A percentile compares a stretch with the other conserved stretches of the same genome.
Conservation (phyloP, 495 filamentous ascomycete species). For the Aspergillus homomorphus region DNA sequence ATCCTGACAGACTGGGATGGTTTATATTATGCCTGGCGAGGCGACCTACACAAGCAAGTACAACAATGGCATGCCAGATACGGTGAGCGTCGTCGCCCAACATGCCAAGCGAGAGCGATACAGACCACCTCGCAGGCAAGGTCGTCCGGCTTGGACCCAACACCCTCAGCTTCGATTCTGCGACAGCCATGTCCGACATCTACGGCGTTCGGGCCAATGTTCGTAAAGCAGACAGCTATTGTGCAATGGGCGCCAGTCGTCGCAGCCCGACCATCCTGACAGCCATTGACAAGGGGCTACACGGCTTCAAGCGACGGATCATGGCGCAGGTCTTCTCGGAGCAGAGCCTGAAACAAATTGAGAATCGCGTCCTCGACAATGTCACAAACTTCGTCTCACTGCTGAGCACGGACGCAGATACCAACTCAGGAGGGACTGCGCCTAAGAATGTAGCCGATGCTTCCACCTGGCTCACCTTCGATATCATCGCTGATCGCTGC, state of each 20-base stretch:
- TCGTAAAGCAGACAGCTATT: slow-evolving; percentile 13
- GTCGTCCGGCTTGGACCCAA: slow-evolving; percentile 17
- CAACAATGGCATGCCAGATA: slow-evolving; percentile 14
- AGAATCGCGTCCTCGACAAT: slow-evolving; percentile 20
- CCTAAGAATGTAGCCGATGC: slow-evolving; percentile 12
- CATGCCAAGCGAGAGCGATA: background rate
- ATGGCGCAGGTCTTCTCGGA: slow-evolving; percentile 38
- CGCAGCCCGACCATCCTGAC: slow-evolving; percentile 34
- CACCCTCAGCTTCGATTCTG: slow-evolving; percentile 13
- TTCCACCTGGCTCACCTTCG: slow-evolving; percentile 24
- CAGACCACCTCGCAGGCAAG: slow-evolving; percentile 8
- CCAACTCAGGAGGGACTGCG: slow-evolving; percentile 1
- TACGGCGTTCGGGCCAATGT: slow-evolving; percentile 20
- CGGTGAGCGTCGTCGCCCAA: slow-evolving; percentile 3
- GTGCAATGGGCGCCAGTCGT: slow-evolving; percentile 12
- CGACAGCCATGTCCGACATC: slow-evolving; percentile 12
- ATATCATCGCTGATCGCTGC: slow-evolving; percentile 26
- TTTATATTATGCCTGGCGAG: slow-evolving; percentile 18
- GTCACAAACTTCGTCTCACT: background rate
- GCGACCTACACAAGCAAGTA: slow-evolving; percentile 19
- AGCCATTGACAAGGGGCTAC: slow-evolving; percentile 32
- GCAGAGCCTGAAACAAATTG: slow-evolving; percentile 29
- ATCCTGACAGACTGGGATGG: slow-evolving; percentile 34
- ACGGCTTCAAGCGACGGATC: slow-evolving; percentile 38
- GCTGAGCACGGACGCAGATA: background rate